Conservation (phyloP, 257 asterid species). For the Gynochthodes officinalis region DNA sequence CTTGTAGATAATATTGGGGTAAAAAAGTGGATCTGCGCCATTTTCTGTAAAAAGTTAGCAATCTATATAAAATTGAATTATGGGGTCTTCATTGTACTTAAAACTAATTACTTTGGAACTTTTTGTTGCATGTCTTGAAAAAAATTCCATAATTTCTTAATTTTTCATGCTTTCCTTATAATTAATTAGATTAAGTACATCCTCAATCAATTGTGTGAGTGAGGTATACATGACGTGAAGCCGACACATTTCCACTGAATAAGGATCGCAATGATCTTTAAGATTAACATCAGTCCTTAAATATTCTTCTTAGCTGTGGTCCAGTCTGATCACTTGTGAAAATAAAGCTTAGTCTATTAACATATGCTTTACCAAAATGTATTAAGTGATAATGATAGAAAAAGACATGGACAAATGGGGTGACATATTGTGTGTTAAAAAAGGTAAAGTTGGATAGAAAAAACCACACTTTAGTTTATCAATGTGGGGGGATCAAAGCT, state of each 20-base stretch:
- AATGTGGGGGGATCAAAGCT: conserved; percentile 4
- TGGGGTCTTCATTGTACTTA: conserved; percentile 29
- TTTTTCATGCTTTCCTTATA: not conserved
- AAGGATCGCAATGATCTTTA: conserved; percentile 39
- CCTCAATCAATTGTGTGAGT: not conserved
- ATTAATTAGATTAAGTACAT: not conserved
- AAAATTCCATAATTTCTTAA: not conserved
- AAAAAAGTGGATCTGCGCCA: conserved; percentile 50
- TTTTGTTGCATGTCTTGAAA: conserved; percentile 14
- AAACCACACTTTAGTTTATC: conserved; percentile 20
- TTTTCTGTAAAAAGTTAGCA: conserved; percentile 40
- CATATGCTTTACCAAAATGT: not conserved
- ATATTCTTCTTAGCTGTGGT: conserved; percentile 22
- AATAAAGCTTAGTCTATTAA: not conserved
- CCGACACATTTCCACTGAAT: conserved; percentile 46
- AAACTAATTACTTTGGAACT: conserved; percentile 22
- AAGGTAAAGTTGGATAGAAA: not conserved
- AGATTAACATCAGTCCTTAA: not conserved
- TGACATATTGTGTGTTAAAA: not conserved
- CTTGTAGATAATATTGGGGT: conserved; percentile 26
- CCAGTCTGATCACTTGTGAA: conserved; percentile 10
- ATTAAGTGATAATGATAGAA: not conserved
- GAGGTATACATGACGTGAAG: conserved; percentile 49
- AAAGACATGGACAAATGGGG: conserved; percentile 10
- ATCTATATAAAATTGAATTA: conserved; percentile 22